These are phyloP conservation scores for Blastomyces parvus DNA, from an alignment of 2,329 filamentous ascomycete species.

Conservation along the genomic window DNA sequence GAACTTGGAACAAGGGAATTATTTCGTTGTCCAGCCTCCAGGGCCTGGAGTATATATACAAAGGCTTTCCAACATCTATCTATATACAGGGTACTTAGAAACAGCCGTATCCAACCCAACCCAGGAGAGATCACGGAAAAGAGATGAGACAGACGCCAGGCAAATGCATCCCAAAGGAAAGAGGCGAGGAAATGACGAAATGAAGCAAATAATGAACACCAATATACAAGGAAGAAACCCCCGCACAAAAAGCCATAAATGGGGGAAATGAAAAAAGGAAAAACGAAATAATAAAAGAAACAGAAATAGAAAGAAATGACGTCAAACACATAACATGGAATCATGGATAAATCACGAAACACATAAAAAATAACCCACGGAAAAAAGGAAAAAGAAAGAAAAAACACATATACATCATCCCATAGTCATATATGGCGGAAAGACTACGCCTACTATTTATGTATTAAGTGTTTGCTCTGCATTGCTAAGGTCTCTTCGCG, in stretches of 20 bases:
- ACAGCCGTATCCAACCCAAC: not conserved
- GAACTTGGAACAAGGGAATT: not conserved
- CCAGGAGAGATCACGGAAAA: not conserved
- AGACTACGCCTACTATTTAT: conserved; percentile 2
- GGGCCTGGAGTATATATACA: not conserved
- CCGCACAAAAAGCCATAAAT: conserved; percentile 10
- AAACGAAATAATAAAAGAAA: conserved; percentile 7
- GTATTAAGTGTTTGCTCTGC: conserved; percentile 3
- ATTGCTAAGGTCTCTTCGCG: conserved; percentile 1
- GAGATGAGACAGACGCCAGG: not conserved
- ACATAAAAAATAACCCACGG: not conserved
- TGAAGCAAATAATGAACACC: not conserved
- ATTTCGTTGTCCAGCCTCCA: not conserved
- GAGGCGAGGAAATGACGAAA: not conserved
- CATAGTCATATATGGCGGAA: not conserved
- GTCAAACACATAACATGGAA: conserved; percentile 12
- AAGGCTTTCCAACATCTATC: not conserved
- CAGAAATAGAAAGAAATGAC: conserved; percentile 10
- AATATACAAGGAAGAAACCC: conserved; percentile 8
- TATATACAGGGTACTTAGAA: not conserved
- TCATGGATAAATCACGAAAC: conserved; percentile 6
- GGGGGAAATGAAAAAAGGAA: too few species aligned
- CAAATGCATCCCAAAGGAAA: not conserved
- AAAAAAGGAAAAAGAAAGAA: not conserved
- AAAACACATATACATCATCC: conserved; percentile 17